Base-by-base conservation (phyloP, 768 basidiomycete species). In the Auricularia heimuer region DNA sequence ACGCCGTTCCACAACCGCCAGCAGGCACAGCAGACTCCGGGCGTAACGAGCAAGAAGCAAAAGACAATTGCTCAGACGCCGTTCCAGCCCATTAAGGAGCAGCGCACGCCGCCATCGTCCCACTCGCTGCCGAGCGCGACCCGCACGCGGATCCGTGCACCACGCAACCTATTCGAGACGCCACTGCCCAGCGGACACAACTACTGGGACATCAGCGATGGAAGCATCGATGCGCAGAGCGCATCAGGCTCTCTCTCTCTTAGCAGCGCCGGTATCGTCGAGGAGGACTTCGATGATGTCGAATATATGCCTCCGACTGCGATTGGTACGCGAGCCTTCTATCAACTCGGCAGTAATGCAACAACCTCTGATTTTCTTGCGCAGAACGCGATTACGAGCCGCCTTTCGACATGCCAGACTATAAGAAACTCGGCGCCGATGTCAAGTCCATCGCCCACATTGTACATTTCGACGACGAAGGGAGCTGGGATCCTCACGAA, bases 131-230 rank as follows among this genome's bases (percentile, higher is more conserved):
- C 89, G 0, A 90, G 88, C 67, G 89, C 89, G 3, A 79, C 82
- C 33, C 79, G 90, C 58, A 87, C 83, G 71, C 85, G 85, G 62
- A 74, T 82, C 63, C 80, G 89, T 54, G 77, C 79, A 12, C 85
- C 85, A 45, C 75, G 81, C 47, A 83, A 78, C 65, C 77, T 78
- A 33, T 87, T 88, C 67, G 80, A 87, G 70, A 92, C 91, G 0
- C 91, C 91, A 1, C 68, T 80, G 45, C 85, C 84, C 21, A 77
- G 75, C 10, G 56, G 89, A 87, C 8, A 7, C 2, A 80, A 85
- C 67, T 83, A 87, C 65, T 93, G 90, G 90, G 89, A 93, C 69
- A 81, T 89, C 39, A 85, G 83, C 68, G 88, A 90, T 58, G 76
- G 75, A 14, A 79, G 79, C 42, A 72, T 80, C 10, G 75, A 76